These are phyloP conservation scores for Russula brevipes DNA, from an alignment of 768 basidiomycete genomes.

Conservation along the genomic window DNA sequence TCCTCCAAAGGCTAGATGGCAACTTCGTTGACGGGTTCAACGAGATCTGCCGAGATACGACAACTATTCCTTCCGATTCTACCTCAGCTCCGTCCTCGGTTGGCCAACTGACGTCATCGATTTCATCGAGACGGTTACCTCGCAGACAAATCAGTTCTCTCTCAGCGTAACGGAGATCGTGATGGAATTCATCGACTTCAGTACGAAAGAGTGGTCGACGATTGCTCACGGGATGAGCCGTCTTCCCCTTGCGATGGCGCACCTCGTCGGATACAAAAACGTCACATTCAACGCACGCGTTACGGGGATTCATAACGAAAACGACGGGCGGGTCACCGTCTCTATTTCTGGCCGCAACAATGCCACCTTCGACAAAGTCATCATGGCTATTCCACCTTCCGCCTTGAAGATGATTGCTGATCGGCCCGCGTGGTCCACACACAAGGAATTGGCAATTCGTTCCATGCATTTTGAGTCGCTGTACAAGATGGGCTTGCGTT, in stretches of 20 bases:
- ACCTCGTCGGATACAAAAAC: conserved; percentile 25
- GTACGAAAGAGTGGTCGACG: conserved; percentile 26
- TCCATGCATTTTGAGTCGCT: conserved; percentile 29
- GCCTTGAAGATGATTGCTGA: conserved; percentile 28
- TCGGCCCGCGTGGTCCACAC: conserved; percentile 24
- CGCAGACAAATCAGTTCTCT: conserved; percentile 29
- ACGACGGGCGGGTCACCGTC: conserved; percentile 19
- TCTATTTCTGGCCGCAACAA: conserved; percentile 1
- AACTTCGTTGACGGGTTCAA: conserved; percentile 23
- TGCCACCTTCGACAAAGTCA: conserved; percentile 25
- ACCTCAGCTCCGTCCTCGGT: conserved; percentile 13
- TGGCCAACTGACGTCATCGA: conserved; percentile 27
- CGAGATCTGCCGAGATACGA: conserved; percentile 23
- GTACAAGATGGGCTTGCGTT: conserved; percentile 28
- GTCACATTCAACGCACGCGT: conserved; percentile 27
- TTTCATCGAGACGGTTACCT: conserved; percentile 28
- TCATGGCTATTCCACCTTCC: conserved; percentile 28
- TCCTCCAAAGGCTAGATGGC: conserved; percentile 16
- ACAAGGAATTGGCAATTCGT: conserved; percentile 27
- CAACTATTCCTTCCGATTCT: conserved; percentile 26
- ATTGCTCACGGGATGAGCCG: conserved; percentile 27
- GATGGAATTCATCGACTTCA: conserved; percentile 29
- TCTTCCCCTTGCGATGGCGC: conserved; percentile 27
- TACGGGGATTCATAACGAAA: conserved; percentile 19
- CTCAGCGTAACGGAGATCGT: conserved; percentile 29